A percentile compares a stretch with the other conserved stretches of the same genome.
These are phyloP conservation scores for Candida taoyuanica DNA, from an alignment of 805 yeast species.

Conservation along the genomic window DNA sequence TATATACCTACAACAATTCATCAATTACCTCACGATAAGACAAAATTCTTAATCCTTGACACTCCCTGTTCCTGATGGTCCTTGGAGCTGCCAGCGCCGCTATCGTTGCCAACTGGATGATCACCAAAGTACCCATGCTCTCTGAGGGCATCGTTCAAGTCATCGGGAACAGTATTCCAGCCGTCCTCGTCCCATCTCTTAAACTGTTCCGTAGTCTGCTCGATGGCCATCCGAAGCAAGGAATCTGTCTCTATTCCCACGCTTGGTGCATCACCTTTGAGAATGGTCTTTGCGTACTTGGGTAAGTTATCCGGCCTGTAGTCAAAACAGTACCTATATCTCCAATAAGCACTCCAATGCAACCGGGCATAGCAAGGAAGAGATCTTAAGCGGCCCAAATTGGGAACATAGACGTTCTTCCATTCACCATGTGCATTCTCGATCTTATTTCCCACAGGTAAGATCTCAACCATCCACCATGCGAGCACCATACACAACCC, in stretches of 20 bases:
- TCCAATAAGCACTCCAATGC: constrained; percentile 65
- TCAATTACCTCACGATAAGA: no score
- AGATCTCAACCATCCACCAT: constrained; percentile 62
- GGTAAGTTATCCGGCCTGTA: constrained; percentile 46
- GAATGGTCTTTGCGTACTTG: constrained; percentile 25
- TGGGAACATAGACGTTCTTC: constrained; percentile 47
- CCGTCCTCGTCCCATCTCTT: constrained; percentile 26
- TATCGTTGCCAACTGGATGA: not conserved
- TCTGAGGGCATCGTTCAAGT: constrained; percentile 20
- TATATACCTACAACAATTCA: no score
- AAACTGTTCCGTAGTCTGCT: constrained; percentile 18
- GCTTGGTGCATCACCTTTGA: constrained; percentile 15
- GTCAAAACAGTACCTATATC: constrained; percentile 41
- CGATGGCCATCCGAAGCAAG: constrained; percentile 8
- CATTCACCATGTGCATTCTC: constrained; percentile 47
- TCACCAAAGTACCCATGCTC: constrained; percentile 4
- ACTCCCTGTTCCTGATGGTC: not conserved
- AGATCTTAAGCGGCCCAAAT: constrained; percentile 48
- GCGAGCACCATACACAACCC: constrained; percentile 26
- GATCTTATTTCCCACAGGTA: constrained; percentile 53
- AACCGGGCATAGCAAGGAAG: constrained; percentile 43
- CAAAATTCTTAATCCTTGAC: no score
- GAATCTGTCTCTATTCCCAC: constrained; percentile 8
- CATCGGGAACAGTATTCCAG: constrained; percentile 35
- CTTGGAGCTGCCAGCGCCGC: not conserved